Base-by-base conservation (phyloP, 805 yeast species). In the Jamesozyma jinghongensis region DNA sequence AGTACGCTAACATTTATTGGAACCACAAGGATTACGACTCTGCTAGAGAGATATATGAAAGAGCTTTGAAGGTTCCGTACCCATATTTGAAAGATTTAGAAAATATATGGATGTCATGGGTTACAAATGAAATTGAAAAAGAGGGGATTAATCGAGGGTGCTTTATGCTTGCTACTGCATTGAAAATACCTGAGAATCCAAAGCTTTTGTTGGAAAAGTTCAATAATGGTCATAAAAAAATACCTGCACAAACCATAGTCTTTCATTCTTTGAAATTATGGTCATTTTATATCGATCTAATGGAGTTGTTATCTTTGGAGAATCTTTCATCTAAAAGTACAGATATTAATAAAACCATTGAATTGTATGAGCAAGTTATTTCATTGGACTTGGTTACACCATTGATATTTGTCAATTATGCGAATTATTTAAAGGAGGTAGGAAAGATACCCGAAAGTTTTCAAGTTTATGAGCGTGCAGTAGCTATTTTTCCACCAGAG, bases 41-140 rank as follows among this genome's bases (percentile, higher is more conserved):
- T 0, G 86, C 88, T 1, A 62, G 82, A 46, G 66, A 73, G 14
- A 71, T 87, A 5, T 74, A 71, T 41, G 74, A 76, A 29, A 78
- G 78, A 37, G 80, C 90, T 0, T 65, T 76, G 1, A 76, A 77
- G 41, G 88, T 87, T 0, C 88, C 87, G 5, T 86, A 71, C 60
- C 70, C 65, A 19, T 61, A 69, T 13, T 62, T 76, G 0, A 73
- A 74, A 18, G 95, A 86, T 44, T 61, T 86, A 17, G 83, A 79
- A 2, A 71, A 71, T 3, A 58, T 88, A 5, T 84, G 86, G 73
- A 63, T 75, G n/a, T 71, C 70, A 14, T 88, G 96, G 95, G 68
- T 81, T 5, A 82, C 82, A 42, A 62, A 75, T 60, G 81, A 80
- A 44, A 51, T 83, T 25, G 79, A 78, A 42, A 50, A 81, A 25